Conservation (phyloP, 306 rosid species). For the Prosopis cineraria region DNA sequence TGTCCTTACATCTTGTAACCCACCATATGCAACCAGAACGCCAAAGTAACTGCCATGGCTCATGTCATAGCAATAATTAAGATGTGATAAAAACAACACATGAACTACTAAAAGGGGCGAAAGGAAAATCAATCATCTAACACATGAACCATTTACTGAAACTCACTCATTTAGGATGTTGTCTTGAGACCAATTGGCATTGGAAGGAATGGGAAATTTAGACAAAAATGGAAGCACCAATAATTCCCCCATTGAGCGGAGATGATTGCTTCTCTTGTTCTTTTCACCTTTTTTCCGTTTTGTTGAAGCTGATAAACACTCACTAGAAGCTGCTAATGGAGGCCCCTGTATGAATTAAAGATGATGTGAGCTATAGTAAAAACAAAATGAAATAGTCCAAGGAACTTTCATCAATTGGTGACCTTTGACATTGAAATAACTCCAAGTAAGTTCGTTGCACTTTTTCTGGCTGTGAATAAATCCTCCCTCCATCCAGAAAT, state of each 20-base stretch:
- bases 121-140: slow-evolving; percentile 7
- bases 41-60: slow-evolving; percentile 76
- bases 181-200: slow-evolving; percentile 54
- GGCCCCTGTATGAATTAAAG: slow-evolving; percentile 67
- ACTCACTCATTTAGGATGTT: slow-evolving; percentile 67
- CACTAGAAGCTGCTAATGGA: slow-evolving; percentile 45
- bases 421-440: slow-evolving; percentile 88
- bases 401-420: slow-evolving; percentile 27
- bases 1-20: slow-evolving; percentile 78
- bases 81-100: neutral
- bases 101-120: neutral
- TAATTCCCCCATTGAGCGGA: slow-evolving; percentile 73
- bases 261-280: slow-evolving; percentile 56
- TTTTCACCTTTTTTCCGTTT: slow-evolving; percentile 84
- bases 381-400: slow-evolving; percentile 28
- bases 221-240: slow-evolving; percentile 90
- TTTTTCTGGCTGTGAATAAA: slow-evolving; percentile 87
- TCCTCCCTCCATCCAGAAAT: slow-evolving; percentile 91
- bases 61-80: slow-evolving; percentile 32
- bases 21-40: slow-evolving; percentile 81
- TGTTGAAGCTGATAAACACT: slow-evolving; percentile 52
- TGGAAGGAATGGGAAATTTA: slow-evolving; percentile 80
- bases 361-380: slow-evolving; percentile 30
- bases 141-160: slow-evolving; percentile 31
- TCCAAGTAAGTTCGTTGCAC: slow-evolving; percentile 82